Percentiles rank a stretch among this genome's conserved stretches.
Conservation (phyloP, 257 asterid species). For the Solanum corneliomulleri region DNA sequence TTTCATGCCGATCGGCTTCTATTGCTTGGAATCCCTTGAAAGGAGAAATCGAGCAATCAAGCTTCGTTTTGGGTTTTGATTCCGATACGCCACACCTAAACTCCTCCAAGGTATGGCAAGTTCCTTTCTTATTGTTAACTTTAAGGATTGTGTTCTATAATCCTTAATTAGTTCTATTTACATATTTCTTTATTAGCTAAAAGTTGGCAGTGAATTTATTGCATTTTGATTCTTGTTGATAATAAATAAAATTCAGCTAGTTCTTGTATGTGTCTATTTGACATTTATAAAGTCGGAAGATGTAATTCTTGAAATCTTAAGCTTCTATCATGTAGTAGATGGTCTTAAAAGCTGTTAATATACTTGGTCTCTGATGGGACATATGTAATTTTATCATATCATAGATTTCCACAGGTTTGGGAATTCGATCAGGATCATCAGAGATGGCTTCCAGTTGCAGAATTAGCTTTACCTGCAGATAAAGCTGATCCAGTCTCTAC, state of each 20-base stretch:
- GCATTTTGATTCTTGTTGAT: not conserved
- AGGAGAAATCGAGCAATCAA: slow-evolving; percentile 51
- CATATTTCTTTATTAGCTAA: not conserved
- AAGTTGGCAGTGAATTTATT: not conserved
- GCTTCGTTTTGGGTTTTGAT: slow-evolving; percentile 75
- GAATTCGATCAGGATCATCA: slow-evolving; percentile 94
- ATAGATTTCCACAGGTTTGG: slow-evolving; percentile 59
- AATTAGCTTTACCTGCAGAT: slow-evolving; percentile 71
- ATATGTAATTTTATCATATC: slow-evolving; percentile 5
- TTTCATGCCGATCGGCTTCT: slow-evolving; percentile 60
- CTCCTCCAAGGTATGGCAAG: slow-evolving; percentile 59
- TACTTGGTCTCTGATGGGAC: not conserved
- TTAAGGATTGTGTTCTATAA: not conserved
- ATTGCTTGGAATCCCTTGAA: slow-evolving; percentile 85
- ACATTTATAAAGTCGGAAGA: not conserved
- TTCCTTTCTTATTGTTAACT: not conserved
- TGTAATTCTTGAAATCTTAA: not conserved
- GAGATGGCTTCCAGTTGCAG: slow-evolving; percentile 99
- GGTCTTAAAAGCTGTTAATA: not conserved
- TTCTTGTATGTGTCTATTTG: not conserved
- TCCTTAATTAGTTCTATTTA: not conserved
- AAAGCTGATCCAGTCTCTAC: slow-evolving; percentile 52
- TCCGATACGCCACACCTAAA: slow-evolving; percentile 59
- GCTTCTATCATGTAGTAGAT: not conserved
- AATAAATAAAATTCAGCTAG: not conserved